These are phyloP conservation scores for Clitopilus passeckerianus DNA, from an alignment of 768 basidiomycete genomes.

Conservation along the genomic window DNA sequence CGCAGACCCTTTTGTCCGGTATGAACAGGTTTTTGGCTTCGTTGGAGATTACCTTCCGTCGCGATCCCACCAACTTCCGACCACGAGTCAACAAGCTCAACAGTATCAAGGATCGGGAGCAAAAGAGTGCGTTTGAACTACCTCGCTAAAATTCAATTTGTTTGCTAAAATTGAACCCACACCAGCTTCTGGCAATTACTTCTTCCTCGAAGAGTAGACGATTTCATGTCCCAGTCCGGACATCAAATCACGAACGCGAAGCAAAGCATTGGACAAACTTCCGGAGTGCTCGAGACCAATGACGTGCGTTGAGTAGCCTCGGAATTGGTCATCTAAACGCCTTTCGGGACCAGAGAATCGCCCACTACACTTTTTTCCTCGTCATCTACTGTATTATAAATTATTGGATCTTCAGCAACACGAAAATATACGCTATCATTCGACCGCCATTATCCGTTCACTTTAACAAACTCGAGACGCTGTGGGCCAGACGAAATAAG, in stretches of 20 bases:
- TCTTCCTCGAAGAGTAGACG: slow-evolving; percentile 81
- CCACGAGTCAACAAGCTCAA: slow-evolving; percentile 84
- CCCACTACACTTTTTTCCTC: not conserved
- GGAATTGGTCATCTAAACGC: not conserved
- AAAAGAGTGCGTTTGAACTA: slow-evolving; percentile 54
- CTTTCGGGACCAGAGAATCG: not conserved
- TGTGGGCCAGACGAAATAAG: too few species aligned
- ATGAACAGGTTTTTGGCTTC: slow-evolving; percentile 98
- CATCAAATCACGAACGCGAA: not conserved
- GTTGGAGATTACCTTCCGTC: slow-evolving; percentile 95
- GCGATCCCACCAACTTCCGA: slow-evolving; percentile 93
- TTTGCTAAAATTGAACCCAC: not conserved
- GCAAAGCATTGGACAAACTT: not conserved
- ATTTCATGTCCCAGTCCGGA: not conserved
- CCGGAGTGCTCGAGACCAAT: not conserved
- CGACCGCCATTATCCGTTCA: too few species aligned
- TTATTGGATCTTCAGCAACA: not conserved
- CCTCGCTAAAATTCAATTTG: not conserved
- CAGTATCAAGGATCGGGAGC: slow-evolving; percentile 85
- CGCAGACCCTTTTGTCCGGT: slow-evolving; percentile 90
- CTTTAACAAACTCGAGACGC: too few species aligned
- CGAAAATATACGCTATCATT: too few species aligned
- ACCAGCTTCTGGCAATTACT: slow-evolving; percentile 80
- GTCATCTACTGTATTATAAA: not conserved
- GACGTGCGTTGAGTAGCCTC: not conserved